Conservation (phyloP, 306 rosid genomes). For the Cajanus cajan region DNA sequence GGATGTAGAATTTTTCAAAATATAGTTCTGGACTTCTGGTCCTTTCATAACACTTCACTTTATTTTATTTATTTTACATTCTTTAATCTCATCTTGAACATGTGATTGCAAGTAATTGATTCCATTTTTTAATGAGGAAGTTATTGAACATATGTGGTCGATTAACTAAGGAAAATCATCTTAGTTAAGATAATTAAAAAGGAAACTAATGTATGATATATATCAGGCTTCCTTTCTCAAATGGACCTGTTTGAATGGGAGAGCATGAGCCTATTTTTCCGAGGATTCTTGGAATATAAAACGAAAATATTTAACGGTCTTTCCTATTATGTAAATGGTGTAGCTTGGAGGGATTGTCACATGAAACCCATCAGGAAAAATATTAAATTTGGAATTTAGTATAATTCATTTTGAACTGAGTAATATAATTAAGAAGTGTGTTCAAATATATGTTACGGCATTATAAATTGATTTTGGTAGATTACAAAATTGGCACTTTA, state of each 20-base stretch:
- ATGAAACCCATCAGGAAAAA: background rate
- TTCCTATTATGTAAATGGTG: background rate
- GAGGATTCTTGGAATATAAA: background rate
- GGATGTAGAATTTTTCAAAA: too few relatives aligned
- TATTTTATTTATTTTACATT: background rate
- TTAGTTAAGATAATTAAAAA: background rate
- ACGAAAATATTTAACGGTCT: background rate
- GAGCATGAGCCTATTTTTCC: background rate
- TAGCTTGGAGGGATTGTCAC: background rate
- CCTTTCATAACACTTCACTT: background rate
- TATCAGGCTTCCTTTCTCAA: background rate
- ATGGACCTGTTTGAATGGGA: background rate
- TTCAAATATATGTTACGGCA: background rate
- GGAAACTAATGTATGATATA: background rate
- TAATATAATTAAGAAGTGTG: background rate
- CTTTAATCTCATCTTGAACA: background rate
- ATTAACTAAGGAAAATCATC: background rate
- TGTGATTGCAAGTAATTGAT: background rate
- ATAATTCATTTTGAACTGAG: background rate
- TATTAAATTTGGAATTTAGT: background rate
- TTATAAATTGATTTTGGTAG: background rate
- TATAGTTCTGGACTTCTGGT: too few relatives aligned
- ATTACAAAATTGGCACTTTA: background rate
- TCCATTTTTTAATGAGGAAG: background rate
- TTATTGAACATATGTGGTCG: background rate